Base-by-base conservation (phyloP, 257 asterid genomes). In the Eucommia ulmoides region DNA sequence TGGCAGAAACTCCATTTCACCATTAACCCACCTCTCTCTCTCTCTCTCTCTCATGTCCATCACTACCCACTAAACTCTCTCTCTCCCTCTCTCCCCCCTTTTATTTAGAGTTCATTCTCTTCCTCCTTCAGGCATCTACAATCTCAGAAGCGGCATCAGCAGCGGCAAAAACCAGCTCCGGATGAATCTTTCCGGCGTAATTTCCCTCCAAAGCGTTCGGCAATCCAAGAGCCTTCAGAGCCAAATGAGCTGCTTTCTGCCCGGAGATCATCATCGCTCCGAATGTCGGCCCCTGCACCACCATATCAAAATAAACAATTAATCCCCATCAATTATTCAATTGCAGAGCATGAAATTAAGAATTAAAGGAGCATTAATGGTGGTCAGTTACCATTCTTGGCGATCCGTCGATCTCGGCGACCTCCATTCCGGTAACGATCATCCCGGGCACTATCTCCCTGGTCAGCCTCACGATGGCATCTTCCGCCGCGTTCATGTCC, bases 371-470 rank as follows among this genome's bases (percentile, higher is more conserved):
- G n/a, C n/a, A n/a, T n/a, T n/a, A n/a, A n/a, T n/a, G n/a, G n/a
- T n/a, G n/a, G n/a, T n/a, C n/a, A 24, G 41, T 65, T 60, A 87
- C 97, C 97, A 87, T 87, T 73, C 97, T 75, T 6, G 97, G 97
- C 11, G 97, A 60, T 21, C 97, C 97, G 44, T 87, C 94, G 23
- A 87, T 87, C 33, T 87, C 97, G 0, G 97, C 97, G 25, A 87
- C 97, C 62, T 87, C 97, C 97, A 87, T 87, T 20, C 97, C 97
- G 2, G 97, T 83, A 1, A 87, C 94, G 19, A 87, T 87, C 97
- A 87, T 87, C 5, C 97, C 97, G 0, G 97, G 97, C 1, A 87
- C 97, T 15, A 87, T 58, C 65, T 87, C 97, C 57, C 97, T 69
- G 0, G 97, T 87, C 6, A 80, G 84, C 65, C 72, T 73, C 19